Conservation (phyloP, 257 asterid species). For the Anisodus acutangulus region DNA sequence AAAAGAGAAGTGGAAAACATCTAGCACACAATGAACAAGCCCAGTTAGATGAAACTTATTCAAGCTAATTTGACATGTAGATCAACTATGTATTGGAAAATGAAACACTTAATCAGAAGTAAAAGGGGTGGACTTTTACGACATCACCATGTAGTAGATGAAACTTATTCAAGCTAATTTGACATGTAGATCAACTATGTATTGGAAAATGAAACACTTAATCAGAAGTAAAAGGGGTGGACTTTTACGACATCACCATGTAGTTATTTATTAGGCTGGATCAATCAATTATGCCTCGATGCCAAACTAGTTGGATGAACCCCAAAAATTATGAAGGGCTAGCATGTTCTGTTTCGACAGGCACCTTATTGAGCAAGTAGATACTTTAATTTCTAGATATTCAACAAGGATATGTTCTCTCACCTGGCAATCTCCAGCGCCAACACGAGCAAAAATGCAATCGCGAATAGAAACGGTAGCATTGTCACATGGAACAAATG, state of each 20-base stretch:
- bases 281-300: neutral
- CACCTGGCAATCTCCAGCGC: conserved; percentile 99
- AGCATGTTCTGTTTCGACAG: neutral
- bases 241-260: conserved; percentile 16
- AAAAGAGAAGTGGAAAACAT: conserved; percentile 12
- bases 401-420: conserved; percentile 28
- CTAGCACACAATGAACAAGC: conserved; percentile 1
- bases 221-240: neutral
- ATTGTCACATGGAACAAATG: conserved; percentile 84
- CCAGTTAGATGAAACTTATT: neutral
- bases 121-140: neutral
- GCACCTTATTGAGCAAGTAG: neutral
- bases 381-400: conserved; percentile 27
- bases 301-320: conserved; percentile 26
- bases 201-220: neutral
- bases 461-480: conserved; percentile 91
- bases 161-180: conserved; percentile 3
- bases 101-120: neutral
- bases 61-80: conserved; percentile 13
- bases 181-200: conserved; percentile 1
- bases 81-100: conserved; percentile 4
- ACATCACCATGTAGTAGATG: neutral
- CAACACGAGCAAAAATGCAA: conserved; percentile 98
- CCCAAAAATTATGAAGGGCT: neutral
- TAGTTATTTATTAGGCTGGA: neutral